Base-by-base conservation (phyloP, 176 grass and related monocot genomes). In the Aegilops bicornis region DNA sequence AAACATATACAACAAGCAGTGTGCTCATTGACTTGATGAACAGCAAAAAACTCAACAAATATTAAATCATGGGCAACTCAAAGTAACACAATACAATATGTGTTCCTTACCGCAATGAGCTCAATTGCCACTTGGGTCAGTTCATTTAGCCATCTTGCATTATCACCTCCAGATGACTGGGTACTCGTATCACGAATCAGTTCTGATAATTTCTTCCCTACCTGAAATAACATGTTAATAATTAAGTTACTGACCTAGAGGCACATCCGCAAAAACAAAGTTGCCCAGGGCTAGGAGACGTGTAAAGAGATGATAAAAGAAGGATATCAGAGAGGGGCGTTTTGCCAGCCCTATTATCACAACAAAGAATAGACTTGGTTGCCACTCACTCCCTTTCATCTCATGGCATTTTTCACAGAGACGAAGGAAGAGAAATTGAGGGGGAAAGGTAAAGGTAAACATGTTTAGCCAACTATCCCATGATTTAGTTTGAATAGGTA, bases 161-260 rank as follows among this genome's bases (percentile, higher is more conserved):
- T 91, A 74, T 94, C 97, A 66, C 80, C 87, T 71, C 94, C 97
- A 60, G 92, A 92, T 84, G 91, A 76, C 80, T 99, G 97, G 35
- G 90, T 77, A 35, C 91, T 86, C 25, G 90, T 92, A 83, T 99
- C 97, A 42, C 94, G 92, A 66, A 99, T 99, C 35, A 99, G 77
- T 88, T 99, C 97, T 80, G 97, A 99, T 76, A 99, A 86, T 79
- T 94, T 99, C 90, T 99, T 99, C 9, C 97, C 97, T 50, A 99
- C 94, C 97, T 99, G 85, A 85, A 89, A 91, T 24, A 89, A 27
- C 85, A 31, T 32, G 45, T 73, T 65, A 22, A 67, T 74, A 59
- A 36, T 73, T 87, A 74, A 74, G 40, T 74, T 74, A 73, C 39
- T 45, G 43, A 69, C 11, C 8, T 39, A 76, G 12, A 69, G 40